Conservation (phyloP, 2,329 filamentous ascomycete genomes). For the Cercospora zeina region DNA sequence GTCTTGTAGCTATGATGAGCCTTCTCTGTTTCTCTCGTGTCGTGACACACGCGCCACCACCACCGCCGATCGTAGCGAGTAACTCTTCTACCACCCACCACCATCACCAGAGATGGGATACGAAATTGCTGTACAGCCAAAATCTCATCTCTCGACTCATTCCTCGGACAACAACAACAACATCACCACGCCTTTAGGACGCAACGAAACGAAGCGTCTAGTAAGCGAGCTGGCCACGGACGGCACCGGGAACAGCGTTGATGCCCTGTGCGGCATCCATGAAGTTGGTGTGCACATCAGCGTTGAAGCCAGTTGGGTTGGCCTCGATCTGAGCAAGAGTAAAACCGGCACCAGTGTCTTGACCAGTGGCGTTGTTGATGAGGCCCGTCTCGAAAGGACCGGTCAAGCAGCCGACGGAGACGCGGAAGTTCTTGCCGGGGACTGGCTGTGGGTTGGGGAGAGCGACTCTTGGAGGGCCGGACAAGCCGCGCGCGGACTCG, state of each 20-base stretch:
- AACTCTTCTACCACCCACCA: too few species aligned
- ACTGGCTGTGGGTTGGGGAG: conserved; percentile 51
- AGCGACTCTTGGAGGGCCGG: conserved; percentile 55
- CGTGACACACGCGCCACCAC: too few species aligned
- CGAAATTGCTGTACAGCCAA: conserved; percentile 2
- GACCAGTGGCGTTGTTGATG: conserved; percentile 41
- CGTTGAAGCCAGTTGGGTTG: conserved; percentile 55
- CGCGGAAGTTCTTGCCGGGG: conserved; percentile 42
- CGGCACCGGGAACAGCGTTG: conserved; percentile 53
- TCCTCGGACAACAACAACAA: not conserved
- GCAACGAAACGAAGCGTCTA: not conserved
- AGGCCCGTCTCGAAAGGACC: conserved; percentile 51
- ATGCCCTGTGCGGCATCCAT: conserved; percentile 57
- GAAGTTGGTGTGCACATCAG: conserved; percentile 58
- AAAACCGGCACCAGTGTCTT: conserved; percentile 53
- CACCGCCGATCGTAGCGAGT: too few species aligned
- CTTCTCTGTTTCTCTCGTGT: too few species aligned
- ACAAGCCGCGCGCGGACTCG: conserved; percentile 48
- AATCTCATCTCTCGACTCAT: not conserved
- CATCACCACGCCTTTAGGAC: not conserved
- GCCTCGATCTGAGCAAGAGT: conserved; percentile 54
- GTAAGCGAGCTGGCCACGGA: conserved; percentile 52
- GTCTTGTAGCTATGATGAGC: too few species aligned
- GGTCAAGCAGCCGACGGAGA: conserved; percentile 47
- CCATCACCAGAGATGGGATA: too few species aligned